Base-by-base conservation (phyloP, 1,284 basidiomycete species). In the Hemileia vastatrix region DNA sequence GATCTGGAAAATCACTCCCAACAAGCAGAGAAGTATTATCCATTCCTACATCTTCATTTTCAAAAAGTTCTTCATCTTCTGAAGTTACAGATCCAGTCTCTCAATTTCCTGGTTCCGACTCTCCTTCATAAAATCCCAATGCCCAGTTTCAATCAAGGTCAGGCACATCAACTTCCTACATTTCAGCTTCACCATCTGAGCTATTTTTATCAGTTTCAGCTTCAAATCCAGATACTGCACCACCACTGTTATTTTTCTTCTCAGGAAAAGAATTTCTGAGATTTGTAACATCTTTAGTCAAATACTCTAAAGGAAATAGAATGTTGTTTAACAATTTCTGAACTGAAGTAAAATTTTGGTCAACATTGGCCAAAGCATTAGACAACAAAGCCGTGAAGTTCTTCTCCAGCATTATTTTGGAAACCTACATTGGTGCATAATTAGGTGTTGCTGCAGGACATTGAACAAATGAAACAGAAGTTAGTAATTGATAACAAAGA, bases 251-350 rank as follows among this genome's bases (percentile, higher is more conserved):
- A 15, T 84, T 83, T 72, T 88, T 88, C 59, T 76, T 78, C 76
- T 87, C 90, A 64, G 84, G 83, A 2, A 85, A 83, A 6, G 83
- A 80, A 60, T 86, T 84, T 62, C 90, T 94, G 89, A 97, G 94
- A 77, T 95, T 95, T 78, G 94, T 97, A 11, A 95, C 90, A 62
- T 94, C 82, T 75, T 93, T 94, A n/a, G 95, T 90, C 85, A 99
- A 77, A 68, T 87, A 84, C 71, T 98, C 93, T 54, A 98, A 78
- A 5, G 95, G 93, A 24, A 86, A 83, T 36, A 99, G 79, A 64
- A 97, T 84, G 0, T 87, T 84, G 19, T 87, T 85, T n/a, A 98
- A 85, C 24, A 96, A 80, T 45, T 83, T 83, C 62, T 87, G 85
- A 67, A 95, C 85, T 68, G 92, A 86, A 1, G 95, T 94, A 77